A percentile compares a stretch with the other conserved stretches of the same genome.
Evolutionary conservation across 371 early-diverging fungal species (phyloP).

Genomic region (Cokeromyces recurvatus): DNA sequence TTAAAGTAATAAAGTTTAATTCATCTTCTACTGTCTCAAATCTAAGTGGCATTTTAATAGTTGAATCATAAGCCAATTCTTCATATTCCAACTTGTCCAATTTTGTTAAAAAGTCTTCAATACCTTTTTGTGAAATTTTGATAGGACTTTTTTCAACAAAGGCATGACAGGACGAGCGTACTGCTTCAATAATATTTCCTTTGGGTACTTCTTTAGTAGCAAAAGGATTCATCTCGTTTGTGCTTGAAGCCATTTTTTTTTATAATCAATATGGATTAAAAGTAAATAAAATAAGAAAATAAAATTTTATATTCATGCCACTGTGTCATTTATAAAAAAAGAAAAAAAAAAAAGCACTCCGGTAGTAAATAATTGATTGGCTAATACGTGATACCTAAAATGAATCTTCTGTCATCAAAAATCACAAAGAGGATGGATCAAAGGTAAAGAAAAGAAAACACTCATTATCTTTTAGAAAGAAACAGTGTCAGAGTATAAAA

Average conservation of each 20-base stretch:
- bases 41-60: slow-evolving; percentile 65
- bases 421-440: too few relatives aligned
- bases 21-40: slow-evolving; percentile 71
- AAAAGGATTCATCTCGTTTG: slow-evolving; percentile 3
- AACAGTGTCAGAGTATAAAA: too few relatives aligned
- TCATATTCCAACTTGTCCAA: slow-evolving; percentile 30
- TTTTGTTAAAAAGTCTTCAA: slow-evolving; percentile 19
- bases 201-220: slow-evolving; percentile 17
- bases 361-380: too few relatives aligned
- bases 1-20: slow-evolving; percentile 66
- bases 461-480: too few relatives aligned
- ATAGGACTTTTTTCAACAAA: slow-evolving; percentile 24
- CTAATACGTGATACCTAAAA: too few relatives aligned
- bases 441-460: too few relatives aligned
- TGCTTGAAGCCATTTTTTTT: neutral
- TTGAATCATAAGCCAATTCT: slow-evolving; percentile 44
- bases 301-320: too few relatives aligned
- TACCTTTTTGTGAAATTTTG: slow-evolving; percentile 24
- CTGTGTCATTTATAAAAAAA: too few relatives aligned
- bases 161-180: slow-evolving; percentile 30
- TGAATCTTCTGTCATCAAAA: too few relatives aligned
- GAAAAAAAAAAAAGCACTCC: too few relatives aligned
- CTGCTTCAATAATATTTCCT: slow-evolving; percentile 27
- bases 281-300: too few relatives aligned
- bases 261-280: too few relatives aligned